Evolutionary conservation across 2,329 filamentous ascomycete species (phyloP).

Genomic region (Neoscytalidium dimidiatum): DNA sequence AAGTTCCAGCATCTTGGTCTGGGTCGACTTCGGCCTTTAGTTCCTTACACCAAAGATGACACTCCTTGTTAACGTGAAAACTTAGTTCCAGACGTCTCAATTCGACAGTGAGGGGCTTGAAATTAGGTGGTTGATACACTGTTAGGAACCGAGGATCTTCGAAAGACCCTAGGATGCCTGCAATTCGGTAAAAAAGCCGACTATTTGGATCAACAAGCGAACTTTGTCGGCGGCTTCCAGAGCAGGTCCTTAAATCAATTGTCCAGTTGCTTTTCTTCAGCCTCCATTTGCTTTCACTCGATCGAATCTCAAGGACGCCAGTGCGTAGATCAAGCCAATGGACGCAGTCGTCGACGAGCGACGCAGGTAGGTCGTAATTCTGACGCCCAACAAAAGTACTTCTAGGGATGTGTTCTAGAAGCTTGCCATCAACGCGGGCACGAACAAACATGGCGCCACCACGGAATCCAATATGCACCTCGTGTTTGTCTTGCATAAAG

Average conservation of each 20-base stretch:
- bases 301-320: constrained; percentile 55
- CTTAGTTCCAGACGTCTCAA: constrained; percentile 55
- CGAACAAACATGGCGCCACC: constrained; percentile 46
- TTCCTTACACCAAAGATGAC: constrained; percentile 52
- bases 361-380: constrained; percentile 52
- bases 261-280: constrained; percentile 42
- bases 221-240: constrained; percentile 29
- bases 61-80: constrained; percentile 53
- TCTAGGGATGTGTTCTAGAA: constrained; percentile 40
- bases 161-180: constrained; percentile 53
- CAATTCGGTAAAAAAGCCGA: constrained; percentile 40
- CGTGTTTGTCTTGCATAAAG: constrained; percentile 38
- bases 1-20: constrained; percentile 59
- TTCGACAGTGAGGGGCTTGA: constrained; percentile 45
- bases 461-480: constrained; percentile 59
- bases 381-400: constrained; percentile 26
- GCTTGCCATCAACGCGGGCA: constrained; percentile 30
- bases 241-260: constrained; percentile 34
- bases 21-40: constrained; percentile 51
- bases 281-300: constrained; percentile 45
- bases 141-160: constrained; percentile 48
- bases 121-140: constrained; percentile 49
- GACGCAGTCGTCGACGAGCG: constrained; percentile 54
- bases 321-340: constrained; percentile 61
- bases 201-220: constrained; percentile 54